Base-by-base conservation (phyloP, 2,329 filamentous ascomycete genomes). In the Biscogniauxia marginata region DNA sequence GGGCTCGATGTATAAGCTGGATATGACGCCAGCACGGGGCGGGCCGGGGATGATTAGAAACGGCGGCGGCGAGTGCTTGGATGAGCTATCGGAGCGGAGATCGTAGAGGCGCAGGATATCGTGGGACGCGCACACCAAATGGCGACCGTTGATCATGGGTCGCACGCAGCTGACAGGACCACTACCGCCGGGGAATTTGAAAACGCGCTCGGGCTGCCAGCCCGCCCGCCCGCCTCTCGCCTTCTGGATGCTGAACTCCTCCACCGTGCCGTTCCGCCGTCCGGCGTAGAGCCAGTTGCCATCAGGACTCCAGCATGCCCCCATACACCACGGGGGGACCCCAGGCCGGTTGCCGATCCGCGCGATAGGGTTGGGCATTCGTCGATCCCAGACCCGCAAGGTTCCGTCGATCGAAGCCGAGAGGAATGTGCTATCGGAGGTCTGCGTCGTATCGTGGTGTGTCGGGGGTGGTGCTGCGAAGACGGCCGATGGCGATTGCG, bases 281-380 rank as follows among this genome's bases (percentile, higher is more conserved):
- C 95, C 95, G 0, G 90, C 93, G 74, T 96, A 99, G 66, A 99
- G 93, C 73, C 85, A 91, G 74, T 98, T 98, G 13, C 95, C 95
- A 70, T 97, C 90, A 0, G 92, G 92, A 53, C 89, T 93, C 95
- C 95, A 99, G 76, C 92, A 96, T 0, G 92, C 91, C 63, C 91
- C 93, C 86, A 96, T 97, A 73, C 93, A 98, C 93, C 93, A 99
- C 0, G 93, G 95, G 1, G 95, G 93, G 0, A 91, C 90, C 18
- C 86, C 86, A 9, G 85, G 84, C 9, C 86, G 80, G 18, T 89
- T 90, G 1, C 81, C 79, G 55, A 98, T 93, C 23, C 87, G 85
- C 2, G 95, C 92, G 1, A 96, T 81, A 0, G 93, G 89, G 34
- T 88, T 83, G 1, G 84, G 83, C 60, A 89, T 84, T 19, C 95